Percentiles rank a stretch among this genome's conserved stretches.
Evolutionary conservation across 2,329 filamentous ascomycete genomes (phyloP).

Genomic region (Xylaria sp.): DNA sequence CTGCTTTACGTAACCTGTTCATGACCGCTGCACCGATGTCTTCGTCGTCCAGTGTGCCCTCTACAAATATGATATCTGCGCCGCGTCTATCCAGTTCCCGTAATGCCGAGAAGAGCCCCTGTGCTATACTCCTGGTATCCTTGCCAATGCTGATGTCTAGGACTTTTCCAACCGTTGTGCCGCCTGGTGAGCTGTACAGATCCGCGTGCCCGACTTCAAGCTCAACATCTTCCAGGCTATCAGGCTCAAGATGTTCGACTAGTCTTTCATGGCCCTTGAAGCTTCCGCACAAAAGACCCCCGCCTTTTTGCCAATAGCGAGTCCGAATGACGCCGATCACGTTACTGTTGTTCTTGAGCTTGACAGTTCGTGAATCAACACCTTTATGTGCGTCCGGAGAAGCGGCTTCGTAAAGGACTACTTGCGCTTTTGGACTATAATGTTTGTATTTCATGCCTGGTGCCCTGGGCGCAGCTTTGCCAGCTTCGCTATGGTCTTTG

Average conservation of each 20-base stretch:
- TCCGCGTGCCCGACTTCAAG: constrained; percentile 50
- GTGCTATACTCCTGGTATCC: constrained; percentile 76
- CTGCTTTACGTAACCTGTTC: constrained; percentile 82
- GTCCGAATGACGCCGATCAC: constrained; percentile 62
- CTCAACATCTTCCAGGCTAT: constrained; percentile 36
- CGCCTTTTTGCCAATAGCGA: constrained; percentile 55
- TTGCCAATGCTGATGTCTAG: constrained; percentile 77
- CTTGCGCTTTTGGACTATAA: constrained; percentile 88
- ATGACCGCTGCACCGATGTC: constrained; percentile 87
- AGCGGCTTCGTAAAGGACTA: constrained; percentile 77
- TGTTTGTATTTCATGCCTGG: constrained; percentile 99
- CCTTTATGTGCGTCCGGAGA: constrained; percentile 45
- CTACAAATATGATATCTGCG: constrained; percentile 86
- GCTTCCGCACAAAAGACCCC: constrained; percentile 46
- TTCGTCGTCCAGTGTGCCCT: constrained; percentile 80
- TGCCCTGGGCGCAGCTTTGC: constrained; percentile 72
- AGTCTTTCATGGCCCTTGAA: constrained; percentile 41
- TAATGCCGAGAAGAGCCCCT: constrained; percentile 85
- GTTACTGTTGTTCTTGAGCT: constrained; percentile 21
- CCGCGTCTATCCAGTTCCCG: constrained; percentile 80
- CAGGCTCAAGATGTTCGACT: constrained; percentile 29
- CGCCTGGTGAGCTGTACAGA: constrained; percentile 43
- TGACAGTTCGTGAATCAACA: constrained; percentile 45
- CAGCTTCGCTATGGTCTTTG: constrained; percentile 73
- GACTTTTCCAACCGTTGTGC: constrained; percentile 47